phyloP scores from a whole-genome alignment of 306 rosid genomes.

The Gillenia trifoliata region DNA sequence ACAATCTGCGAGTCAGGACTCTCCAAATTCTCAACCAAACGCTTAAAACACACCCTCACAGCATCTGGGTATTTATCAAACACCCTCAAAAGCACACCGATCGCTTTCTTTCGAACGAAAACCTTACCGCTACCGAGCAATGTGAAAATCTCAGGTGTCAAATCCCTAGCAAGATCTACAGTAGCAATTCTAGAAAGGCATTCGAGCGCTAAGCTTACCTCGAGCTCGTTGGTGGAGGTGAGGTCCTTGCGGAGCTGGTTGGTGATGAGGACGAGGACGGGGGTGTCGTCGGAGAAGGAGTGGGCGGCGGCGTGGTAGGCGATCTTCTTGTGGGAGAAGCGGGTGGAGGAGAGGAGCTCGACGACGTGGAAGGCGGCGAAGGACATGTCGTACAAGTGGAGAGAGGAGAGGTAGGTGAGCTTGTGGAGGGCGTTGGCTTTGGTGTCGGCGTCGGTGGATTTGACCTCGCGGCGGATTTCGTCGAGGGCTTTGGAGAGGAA shows the following conservation, averaged over 20 bases:
- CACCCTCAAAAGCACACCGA: constrained; percentile 58
- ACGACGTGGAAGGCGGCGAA: constrained; percentile 92
- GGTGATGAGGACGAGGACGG: constrained; percentile 82
- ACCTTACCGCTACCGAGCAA: constrained; percentile 51
- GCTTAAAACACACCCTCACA: constrained; percentile 81
- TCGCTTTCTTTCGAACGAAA: constrained; percentile 68
- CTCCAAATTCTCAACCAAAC: constrained; percentile 82
- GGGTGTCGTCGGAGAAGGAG: constrained; percentile 63
- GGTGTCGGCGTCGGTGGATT: constrained; percentile 66
- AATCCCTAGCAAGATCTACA: constrained; percentile 74
- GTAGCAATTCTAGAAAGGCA: constrained; percentile 70
- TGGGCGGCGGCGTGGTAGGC: constrained; percentile 77
- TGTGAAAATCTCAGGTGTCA: constrained; percentile 72
- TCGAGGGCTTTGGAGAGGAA: constrained; percentile 69
- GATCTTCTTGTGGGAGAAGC: constrained; percentile 66
- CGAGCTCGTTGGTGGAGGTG: constrained; percentile 45
- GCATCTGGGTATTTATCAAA: constrained; percentile 84
- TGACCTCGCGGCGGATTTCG: constrained; percentile 90
- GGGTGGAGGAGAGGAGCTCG: constrained; percentile 81
- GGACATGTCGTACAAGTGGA: constrained; percentile 73
- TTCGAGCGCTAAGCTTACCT: constrained; percentile 72
- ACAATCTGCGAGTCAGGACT: constrained; percentile 49
- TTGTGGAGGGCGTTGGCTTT: constrained; percentile 77
- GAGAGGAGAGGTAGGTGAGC: constrained; percentile 63
- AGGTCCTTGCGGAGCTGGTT: constrained; percentile 95